Percentiles rank a stretch among this genome's conserved stretches.
These are phyloP conservation scores for Panicum virgatum DNA, from an alignment of 202 grass and related monocot species.

Conservation along the genomic window DNA sequence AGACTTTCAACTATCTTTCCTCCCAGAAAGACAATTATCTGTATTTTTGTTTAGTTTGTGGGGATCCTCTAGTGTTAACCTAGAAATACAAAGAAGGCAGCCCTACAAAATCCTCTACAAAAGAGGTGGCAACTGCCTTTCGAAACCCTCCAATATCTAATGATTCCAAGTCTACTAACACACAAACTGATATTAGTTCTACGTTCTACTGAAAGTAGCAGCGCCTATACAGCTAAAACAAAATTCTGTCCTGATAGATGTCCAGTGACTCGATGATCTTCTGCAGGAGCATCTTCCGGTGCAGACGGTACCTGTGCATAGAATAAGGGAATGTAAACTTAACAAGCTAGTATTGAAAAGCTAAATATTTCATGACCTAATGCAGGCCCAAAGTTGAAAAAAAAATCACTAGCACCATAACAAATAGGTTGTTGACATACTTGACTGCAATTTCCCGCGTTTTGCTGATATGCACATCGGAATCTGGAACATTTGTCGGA, in stretches of 20 bases:
- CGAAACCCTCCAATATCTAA: conserved; percentile 7
- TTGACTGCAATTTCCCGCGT: conserved; percentile 73
- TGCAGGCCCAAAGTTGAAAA: neutral
- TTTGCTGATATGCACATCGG: conserved; percentile 58
- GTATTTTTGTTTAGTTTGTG: neutral
- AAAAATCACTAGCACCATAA: neutral
- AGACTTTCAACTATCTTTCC: neutral
- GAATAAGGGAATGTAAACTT: neutral
- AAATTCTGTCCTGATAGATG: conserved; percentile 72
- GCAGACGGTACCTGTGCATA: conserved; percentile 72
- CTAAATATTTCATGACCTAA: neutral
- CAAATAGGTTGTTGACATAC: conserved; percentile 43
- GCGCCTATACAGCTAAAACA: conserved; percentile 68
- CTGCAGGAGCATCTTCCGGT: conserved; percentile 73
- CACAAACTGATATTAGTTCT: neutral
- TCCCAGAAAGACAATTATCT: neutral
- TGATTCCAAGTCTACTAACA: neutral
- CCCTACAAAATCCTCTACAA: conserved; percentile 26
- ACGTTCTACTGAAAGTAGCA: neutral
- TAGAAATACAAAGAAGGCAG: conserved; percentile 11
- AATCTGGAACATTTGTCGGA: conserved; percentile 54
- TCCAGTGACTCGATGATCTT: conserved; percentile 80
- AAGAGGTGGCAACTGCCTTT: neutral
- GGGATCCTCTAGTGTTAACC: conserved; percentile 1
- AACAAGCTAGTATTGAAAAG: neutral